A percentile compares a stretch with the other conserved stretches of the same genome.
These are phyloP conservation scores for Fagus sylvatica DNA, from an alignment of 306 rosid genomes.

Conservation along the genomic window DNA sequence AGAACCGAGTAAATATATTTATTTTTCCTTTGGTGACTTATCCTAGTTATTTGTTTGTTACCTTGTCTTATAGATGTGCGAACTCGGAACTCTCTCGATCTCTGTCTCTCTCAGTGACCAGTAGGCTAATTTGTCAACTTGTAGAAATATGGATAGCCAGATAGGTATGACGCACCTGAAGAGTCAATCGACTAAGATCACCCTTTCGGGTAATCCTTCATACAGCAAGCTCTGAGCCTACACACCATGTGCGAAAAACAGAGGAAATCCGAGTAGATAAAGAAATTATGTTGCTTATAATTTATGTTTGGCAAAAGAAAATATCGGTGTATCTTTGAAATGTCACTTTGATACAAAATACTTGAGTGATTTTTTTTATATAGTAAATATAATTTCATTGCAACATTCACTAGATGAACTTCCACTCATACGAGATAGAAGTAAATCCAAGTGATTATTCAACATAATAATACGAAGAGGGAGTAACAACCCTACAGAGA, in stretches of 20 bases:
- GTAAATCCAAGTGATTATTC: too few species aligned
- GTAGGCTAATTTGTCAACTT: constrained; percentile 31
- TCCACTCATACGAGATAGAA: too few species aligned
- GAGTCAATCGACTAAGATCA: not conserved
- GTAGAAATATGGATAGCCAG: constrained; percentile 28
- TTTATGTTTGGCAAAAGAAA: too few species aligned
- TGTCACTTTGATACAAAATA: too few species aligned
- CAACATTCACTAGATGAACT: too few species aligned
- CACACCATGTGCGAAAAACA: not conserved
- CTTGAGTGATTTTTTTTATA: too few species aligned
- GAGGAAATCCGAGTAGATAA: too few species aligned
- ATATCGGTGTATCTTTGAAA: too few species aligned
- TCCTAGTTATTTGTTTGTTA: not conserved
- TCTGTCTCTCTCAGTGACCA: not conserved
- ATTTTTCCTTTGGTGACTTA: constrained; percentile 18
- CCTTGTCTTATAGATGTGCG: constrained; percentile 7
- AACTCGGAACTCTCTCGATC: constrained; percentile 1
- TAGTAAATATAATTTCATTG: too few species aligned
- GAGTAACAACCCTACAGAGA: too few species aligned
- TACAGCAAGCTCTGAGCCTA: not conserved
- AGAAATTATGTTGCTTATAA: too few species aligned
- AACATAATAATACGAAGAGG: too few species aligned
- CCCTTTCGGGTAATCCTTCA: not conserved
- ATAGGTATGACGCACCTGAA: constrained; percentile 22
- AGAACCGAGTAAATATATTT: constrained; percentile 19